Percentiles rank a stretch among this genome's conserved stretches.
Conservation (phyloP, 352 stramenopile genomes). For the Bremia lactucae region DNA sequence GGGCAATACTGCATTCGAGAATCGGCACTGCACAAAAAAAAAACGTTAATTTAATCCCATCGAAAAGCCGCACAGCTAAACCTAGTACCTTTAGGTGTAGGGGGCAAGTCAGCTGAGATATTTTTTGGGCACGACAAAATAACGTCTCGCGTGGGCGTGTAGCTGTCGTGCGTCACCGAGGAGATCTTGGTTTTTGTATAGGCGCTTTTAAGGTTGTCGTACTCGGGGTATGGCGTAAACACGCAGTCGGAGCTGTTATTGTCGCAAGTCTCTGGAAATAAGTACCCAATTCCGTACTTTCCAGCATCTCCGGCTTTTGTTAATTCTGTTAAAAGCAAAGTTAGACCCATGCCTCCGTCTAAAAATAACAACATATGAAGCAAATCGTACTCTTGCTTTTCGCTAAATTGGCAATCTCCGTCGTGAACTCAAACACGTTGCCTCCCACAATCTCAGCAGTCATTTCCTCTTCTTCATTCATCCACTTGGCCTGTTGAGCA, state of each 20-base stretch:
- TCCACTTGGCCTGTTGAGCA: slow-evolving; percentile 56
- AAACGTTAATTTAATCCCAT: too few species aligned
- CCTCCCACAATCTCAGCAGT: slow-evolving; percentile 58
- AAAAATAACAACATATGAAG: background rate
- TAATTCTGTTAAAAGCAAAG: slow-evolving; percentile 14
- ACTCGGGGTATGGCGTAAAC: slow-evolving; percentile 67
- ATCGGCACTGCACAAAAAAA: slow-evolving; percentile 13
- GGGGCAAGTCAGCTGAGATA: slow-evolving; percentile 28
- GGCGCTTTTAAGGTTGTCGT: slow-evolving; percentile 55
- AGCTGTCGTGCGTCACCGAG: slow-evolving; percentile 30
- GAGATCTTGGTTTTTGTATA: slow-evolving; percentile 61
- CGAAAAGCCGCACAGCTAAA: too few species aligned
- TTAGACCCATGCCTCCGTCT: background rate
- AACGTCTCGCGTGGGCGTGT: slow-evolving; percentile 22
- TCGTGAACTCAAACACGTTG: slow-evolving; percentile 76
- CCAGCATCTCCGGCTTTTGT: slow-evolving; percentile 34
- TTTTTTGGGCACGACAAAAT: slow-evolving; percentile 33
- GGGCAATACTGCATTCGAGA: slow-evolving; percentile 25
- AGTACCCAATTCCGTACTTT: slow-evolving; percentile 71
- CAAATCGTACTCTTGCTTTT: slow-evolving; percentile 27
- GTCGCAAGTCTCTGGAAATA: slow-evolving; percentile 56
- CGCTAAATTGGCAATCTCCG: slow-evolving; percentile 54
- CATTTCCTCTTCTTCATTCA: slow-evolving; percentile 74
- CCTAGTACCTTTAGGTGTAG: slow-evolving; percentile 30
- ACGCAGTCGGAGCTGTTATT: slow-evolving; percentile 36